Evolutionary conservation across 305 asterid species (phyloP), one percentile per base, ranked within the genome.

Genomic region (Lippia alba): DNA sequence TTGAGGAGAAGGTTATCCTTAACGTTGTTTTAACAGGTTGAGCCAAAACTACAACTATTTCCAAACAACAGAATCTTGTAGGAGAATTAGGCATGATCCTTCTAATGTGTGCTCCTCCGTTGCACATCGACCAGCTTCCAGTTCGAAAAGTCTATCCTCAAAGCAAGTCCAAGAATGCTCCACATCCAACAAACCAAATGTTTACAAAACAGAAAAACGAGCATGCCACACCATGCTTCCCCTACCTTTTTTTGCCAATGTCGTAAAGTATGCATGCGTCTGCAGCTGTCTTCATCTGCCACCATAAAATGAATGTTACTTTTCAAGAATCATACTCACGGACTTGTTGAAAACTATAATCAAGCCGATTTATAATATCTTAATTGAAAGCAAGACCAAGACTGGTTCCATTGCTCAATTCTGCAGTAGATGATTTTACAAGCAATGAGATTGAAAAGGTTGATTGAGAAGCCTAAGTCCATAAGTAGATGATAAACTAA

Each of bases 211-310:
- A 19, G 50, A 53, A 69, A 56, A 73, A 54, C 68, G 41, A 71
- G 67, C 64, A 57, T 1, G 14, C 56, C 39, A 12, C n/a, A 12
- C 15, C 66, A 75, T 59, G 73, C 71, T 51, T 50, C 67, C n/a
- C 30, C 84, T 87, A 85, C 84, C 84, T 86, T 82, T 83, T 76
- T 72, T 89, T 87, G 78, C 73, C 80, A 40, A 91, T 84, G 81
- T 92, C 98, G 60, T 89, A 82, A 48, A 83, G 84, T 78, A 90
- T 87, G 78, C 97, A 92, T 60, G 83, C 87, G 80, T 91, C 96
- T 34, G 97, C 93, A 4, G 98, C 96, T 14, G 93, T 87, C 79
- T 92, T 92, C 83, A 92, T 84, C 97, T 92, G 94, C 74, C 61
- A 69, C 19, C 69, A 60, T n/a, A 76, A 71, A 72, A 79, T 19